Evolutionary conservation across 2,329 filamentous ascomycete species (phyloP), one percentile per base, ranked within the genome.

Genomic region (Penicillium sp.): DNA sequence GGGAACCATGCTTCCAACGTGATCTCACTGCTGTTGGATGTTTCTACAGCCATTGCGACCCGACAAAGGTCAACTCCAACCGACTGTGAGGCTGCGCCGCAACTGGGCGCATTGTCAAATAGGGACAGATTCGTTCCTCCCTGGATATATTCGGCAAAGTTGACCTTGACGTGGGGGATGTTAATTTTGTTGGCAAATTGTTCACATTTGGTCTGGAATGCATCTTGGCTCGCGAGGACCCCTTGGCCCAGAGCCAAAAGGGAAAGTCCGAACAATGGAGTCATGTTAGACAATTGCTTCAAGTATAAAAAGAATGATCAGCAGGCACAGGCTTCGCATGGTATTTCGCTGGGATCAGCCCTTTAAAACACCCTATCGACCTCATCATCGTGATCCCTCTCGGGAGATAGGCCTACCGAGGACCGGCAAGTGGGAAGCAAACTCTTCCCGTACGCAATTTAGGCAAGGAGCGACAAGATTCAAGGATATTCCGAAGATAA

Each of bases 1-100:
- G 78, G 78, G 16, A 80, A 62, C 78, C 77, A 80, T 1, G 75
- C 65, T 56, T 81, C 78, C 18, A 77, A 63, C 4, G 67, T 73
- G 29, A 82, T 76, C 34, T 75, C 72, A 12, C 77, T 77, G 28
- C 66, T 69, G 21, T 71, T 67, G 3, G 74, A 76, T 0, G 75
- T 78, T 4, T 65, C 58, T 13, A 79, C 71, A 9, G 66, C 68
- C 47, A 79, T 67, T 2, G 72, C 68, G 21, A 79, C 62, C 8
- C 76, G 73, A 53, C 76, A 79, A 5, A 76, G 26, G 47, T 74
- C 70, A 1, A 61, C 64, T 2, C 68, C 55, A 7, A 76, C 70
- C 1, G 58, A 28, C 52, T 77, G 75, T 16, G 49, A 69, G 1
- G 63, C 50, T 34, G 63, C 65, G 15, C 48, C 58, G 47, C 75